Evolutionary conservation across 1,139 yeast species (phyloP).

Genomic region (Hemisphaericaspora xylanilytica): DNA sequence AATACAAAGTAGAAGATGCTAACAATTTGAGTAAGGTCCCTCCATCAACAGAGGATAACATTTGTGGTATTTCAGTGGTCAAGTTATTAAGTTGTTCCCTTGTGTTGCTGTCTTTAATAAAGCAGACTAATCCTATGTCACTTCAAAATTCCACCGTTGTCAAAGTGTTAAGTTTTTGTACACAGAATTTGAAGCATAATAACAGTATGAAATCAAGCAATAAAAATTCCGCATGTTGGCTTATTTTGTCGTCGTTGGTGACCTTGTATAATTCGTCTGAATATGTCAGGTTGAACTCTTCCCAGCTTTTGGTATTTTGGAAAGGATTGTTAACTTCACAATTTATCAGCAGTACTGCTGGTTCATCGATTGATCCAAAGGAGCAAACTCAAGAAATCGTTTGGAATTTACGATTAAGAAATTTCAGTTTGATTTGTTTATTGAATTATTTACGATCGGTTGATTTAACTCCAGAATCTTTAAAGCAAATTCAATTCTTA

Average conservation of each 20-base stretch:
- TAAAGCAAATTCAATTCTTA: slow-evolving; percentile 43
- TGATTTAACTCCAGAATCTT: slow-evolving; percentile 41
- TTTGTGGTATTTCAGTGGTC: slow-evolving; percentile 21
- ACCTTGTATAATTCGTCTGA: slow-evolving; percentile 59
- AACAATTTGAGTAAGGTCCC: slow-evolving; percentile 11
- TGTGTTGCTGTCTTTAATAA: slow-evolving; percentile 37
- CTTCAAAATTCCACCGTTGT: slow-evolving; percentile 45
- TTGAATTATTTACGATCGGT: slow-evolving; percentile 40
- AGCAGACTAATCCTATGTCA: slow-evolving; percentile 35
- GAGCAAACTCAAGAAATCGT: slow-evolving; percentile 30
- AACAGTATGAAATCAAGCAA: slow-evolving; percentile 18
- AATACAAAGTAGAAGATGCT: slow-evolving; percentile 24
- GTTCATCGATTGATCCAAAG: slow-evolving; percentile 18
- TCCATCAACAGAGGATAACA: slow-evolving; percentile 22
- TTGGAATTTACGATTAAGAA: slow-evolving; percentile 40
- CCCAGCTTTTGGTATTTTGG: slow-evolving; percentile 80
- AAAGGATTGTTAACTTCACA: slow-evolving; percentile 68
- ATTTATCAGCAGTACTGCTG: slow-evolving; percentile 32
- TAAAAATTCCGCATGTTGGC: slow-evolving; percentile 56
- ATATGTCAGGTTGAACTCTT: slow-evolving; percentile 66
- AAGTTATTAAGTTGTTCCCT: slow-evolving; percentile 36
- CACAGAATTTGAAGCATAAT: slow-evolving; percentile 46
- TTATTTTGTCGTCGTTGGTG: slow-evolving; percentile 71
- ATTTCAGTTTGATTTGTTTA: slow-evolving; percentile 41
- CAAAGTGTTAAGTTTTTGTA: slow-evolving; percentile 46